Conservation (phyloP, 441 rosid genomes). For the Pelargonium cotyledonis region DNA sequence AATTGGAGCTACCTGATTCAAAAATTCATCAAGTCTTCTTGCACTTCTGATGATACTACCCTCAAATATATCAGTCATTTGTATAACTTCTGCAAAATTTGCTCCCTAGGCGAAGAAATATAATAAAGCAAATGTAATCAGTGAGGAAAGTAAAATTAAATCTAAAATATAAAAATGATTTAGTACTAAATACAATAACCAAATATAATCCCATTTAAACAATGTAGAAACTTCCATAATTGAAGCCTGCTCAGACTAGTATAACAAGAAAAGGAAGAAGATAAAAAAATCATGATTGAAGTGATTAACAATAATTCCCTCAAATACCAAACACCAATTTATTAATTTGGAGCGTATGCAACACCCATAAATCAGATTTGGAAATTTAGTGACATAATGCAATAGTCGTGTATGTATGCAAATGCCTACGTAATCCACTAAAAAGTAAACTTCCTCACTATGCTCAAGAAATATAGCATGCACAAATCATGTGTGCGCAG, state of each 20-base stretch:
- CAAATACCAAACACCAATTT: neutral
- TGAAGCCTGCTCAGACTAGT: neutral
- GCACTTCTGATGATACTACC: conserved; percentile 93
- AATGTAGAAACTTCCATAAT: neutral
- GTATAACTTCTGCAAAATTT: conserved; percentile 81
- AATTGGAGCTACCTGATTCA: conserved; percentile 65
- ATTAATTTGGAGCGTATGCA: neutral
- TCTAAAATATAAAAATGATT: neutral
- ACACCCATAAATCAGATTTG: neutral
- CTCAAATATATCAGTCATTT: conserved; percentile 94
- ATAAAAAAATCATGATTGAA: neutral
- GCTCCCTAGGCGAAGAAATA: conserved; percentile 51
- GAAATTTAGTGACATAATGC: neutral
- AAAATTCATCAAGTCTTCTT: conserved; percentile 76
- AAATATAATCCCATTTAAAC: neutral
- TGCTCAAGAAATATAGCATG: neutral
- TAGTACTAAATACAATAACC: neutral
- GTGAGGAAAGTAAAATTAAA: neutral
- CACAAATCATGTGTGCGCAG: neutral
- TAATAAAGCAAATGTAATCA: conserved; percentile 8
- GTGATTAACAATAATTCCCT: neutral
- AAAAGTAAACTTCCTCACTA: neutral
- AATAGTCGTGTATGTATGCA: conserved; percentile 1
- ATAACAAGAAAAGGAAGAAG: neutral
- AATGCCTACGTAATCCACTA: neutral